These are phyloP conservation scores for Geoglossum glabrum DNA, from an alignment of 495 filamentous ascomycete genomes.

Conservation along the genomic window DNA sequence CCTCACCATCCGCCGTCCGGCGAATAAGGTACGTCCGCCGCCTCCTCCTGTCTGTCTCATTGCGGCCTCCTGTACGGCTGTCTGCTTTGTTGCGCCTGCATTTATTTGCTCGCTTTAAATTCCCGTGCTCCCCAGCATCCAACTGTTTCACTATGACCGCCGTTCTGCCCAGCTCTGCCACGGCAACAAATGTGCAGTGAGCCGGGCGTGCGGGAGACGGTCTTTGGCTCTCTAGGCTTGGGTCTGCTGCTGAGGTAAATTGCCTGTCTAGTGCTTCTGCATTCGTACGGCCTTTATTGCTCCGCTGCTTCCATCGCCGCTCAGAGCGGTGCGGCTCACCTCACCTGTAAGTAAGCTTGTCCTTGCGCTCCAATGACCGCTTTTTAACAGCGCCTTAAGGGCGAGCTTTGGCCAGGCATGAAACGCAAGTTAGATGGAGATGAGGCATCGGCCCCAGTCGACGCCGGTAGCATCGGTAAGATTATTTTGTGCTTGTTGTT, in stretches of 20 bases:
- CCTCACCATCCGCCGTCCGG: background rate
- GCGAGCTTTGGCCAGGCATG: background rate
- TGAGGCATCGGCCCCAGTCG: background rate
- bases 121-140: background rate
- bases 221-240: background rate
- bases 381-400: background rate
- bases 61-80: background rate
- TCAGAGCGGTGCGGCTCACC: background rate
- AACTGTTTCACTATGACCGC: background rate
- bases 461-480: background rate
- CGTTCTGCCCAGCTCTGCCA: background rate
- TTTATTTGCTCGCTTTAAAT: slow-evolving; percentile 1
- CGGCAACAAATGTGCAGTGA: background rate
- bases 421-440: background rate
- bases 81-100: background rate
- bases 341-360: background rate
- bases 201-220: background rate
- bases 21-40: background rate
- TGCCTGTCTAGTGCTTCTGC: background rate
- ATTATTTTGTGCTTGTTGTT: background rate
- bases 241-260: background rate
- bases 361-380: background rate
- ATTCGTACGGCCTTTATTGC: background rate
- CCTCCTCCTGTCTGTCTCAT: background rate
- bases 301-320: background rate